Evolutionary conservation across 1,284 basidiomycete genomes (phyloP), one percentile per base, ranked within the genome.

Genomic region (Mycena sp.): DNA sequence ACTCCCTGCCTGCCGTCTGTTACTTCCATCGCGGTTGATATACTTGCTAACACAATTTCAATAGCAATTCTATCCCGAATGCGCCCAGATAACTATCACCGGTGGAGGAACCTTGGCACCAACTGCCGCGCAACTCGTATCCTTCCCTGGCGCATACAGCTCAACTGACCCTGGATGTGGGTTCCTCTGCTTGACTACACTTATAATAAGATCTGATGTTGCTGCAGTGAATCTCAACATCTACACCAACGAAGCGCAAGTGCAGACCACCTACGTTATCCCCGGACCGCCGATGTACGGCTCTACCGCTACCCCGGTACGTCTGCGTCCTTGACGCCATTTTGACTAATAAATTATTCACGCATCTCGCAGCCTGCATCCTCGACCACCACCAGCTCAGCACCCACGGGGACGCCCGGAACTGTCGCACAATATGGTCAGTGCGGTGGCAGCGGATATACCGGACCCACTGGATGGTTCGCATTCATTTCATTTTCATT

Each of bases 21-120:
- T n/a, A n/a, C n/a, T n/a, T n/a, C n/a, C n/a, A n/a, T n/a, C n/a
- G n/a, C n/a, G n/a, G n/a, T n/a, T n/a, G n/a, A n/a, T n/a, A n/a
- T n/a, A n/a, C n/a, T n/a, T n/a, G n/a, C n/a, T n/a, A n/a, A n/a
- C n/a, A n/a, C n/a, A n/a, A n/a, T n/a, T n/a, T n/a, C 32, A 35
- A 35, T 35, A 83, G 82, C 84, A 84, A 83, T 77, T 85, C 71
- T 87, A 87, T 71, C 83, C 84, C 5, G 85, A 86, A 72, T 86
- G 84, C 64, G 84, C 84, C 17, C 85, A 86, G 69, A 77, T 85
- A 49, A 59, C 71, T 25, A 82, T 86, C 70, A 82, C 81, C 26
- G 81, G 80, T 53, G 80, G 83, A 46, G 84, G 84, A 17, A 78
- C 67, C 63, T 70, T 77, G 14, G 77, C 78, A 2, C 83, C 84